Conservation (phyloP, 805 yeast species). For the Wickerhamia fluorescens region DNA sequence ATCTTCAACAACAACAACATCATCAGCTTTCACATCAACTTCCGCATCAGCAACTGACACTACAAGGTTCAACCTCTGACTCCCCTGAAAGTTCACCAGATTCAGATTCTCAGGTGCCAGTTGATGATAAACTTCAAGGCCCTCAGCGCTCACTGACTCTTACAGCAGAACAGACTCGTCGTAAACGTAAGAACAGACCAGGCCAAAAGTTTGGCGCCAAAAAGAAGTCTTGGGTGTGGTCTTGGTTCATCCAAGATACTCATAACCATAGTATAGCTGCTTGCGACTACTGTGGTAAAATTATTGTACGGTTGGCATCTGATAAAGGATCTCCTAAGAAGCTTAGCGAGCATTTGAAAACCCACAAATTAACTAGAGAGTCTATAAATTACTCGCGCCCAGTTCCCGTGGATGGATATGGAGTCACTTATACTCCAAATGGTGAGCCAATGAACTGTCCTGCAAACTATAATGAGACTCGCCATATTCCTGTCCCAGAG, state of each 20-base stretch:
- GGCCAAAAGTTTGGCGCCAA: slow-evolving; percentile 56
- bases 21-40: background rate
- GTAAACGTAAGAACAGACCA: slow-evolving; percentile 36
- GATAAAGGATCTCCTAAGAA: slow-evolving; percentile 59
- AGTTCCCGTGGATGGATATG: slow-evolving; percentile 32
- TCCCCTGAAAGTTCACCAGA: no score
- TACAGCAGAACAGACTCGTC: background rate
- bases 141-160: background rate
- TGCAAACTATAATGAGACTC: slow-evolving; percentile 7
- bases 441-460: slow-evolving; percentile 22
- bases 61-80: no score
- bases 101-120: slow-evolving; percentile 1
- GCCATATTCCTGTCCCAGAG: slow-evolving; percentile 1
- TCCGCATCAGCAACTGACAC: no score
- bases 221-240: slow-evolving; percentile 59
- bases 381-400: slow-evolving; percentile 35
- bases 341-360: slow-evolving; percentile 47
- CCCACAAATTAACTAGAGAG: slow-evolving; percentile 41
- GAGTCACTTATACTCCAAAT: slow-evolving; percentile 25
- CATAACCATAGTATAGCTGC: slow-evolving; percentile 43
- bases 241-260: slow-evolving; percentile 50
- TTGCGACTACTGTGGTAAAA: slow-evolving; percentile 48
- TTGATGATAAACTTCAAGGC: slow-evolving; percentile 1
- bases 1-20: background rate
- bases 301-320: slow-evolving; percentile 39